A percentile compares a stretch with the other conserved stretches of the same genome.
These are phyloP conservation scores for Cylindricascospora bacillispora DNA, from an alignment of 1,139 yeast genomes.

Conservation along the genomic window DNA sequence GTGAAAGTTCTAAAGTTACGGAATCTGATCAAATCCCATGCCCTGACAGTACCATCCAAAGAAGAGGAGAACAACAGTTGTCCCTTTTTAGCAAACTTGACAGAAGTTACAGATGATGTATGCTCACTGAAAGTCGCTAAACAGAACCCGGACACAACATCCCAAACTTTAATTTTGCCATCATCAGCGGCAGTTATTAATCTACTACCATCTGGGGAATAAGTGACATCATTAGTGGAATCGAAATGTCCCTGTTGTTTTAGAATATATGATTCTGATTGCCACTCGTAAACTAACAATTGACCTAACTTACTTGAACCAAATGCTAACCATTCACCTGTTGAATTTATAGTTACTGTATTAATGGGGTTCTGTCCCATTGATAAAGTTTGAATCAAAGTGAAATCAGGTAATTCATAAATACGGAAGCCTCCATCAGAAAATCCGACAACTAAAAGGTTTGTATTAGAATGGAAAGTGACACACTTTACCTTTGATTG, in stretches of 20 bases:
- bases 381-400: conserved; percentile 69
- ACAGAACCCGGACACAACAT: conserved; percentile 83
- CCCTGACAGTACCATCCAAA: conserved; percentile 91
- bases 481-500: conserved; percentile 63
- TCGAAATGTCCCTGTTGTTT: conserved; percentile 98
- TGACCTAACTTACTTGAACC: conserved; percentile 92
- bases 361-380: conserved; percentile 90
- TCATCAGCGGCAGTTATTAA: conserved; percentile 93
- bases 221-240: conserved; percentile 67
- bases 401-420: conserved; percentile 76
- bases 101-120: conserved; percentile 75
- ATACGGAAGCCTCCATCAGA: conserved; percentile 81
- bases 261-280: conserved; percentile 85
- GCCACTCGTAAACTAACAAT: conserved; percentile 95
- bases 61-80: conserved; percentile 86
- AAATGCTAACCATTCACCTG: conserved; percentile 97
- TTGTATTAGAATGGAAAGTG: conserved; percentile 63
- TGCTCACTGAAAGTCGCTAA: conserved; percentile 87
- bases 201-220: conserved; percentile 91
- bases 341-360: conserved; percentile 60
- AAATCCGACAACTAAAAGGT: conserved; percentile 80
- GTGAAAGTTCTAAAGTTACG: conserved; percentile 92
- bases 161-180: conserved; percentile 96
- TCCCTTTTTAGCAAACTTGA: conserved; percentile 75
- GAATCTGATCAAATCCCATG: conserved; percentile 89